Evolutionary conservation across 306 rosid species (phyloP).

Genomic region (Citrullus mucosospermus): DNA sequence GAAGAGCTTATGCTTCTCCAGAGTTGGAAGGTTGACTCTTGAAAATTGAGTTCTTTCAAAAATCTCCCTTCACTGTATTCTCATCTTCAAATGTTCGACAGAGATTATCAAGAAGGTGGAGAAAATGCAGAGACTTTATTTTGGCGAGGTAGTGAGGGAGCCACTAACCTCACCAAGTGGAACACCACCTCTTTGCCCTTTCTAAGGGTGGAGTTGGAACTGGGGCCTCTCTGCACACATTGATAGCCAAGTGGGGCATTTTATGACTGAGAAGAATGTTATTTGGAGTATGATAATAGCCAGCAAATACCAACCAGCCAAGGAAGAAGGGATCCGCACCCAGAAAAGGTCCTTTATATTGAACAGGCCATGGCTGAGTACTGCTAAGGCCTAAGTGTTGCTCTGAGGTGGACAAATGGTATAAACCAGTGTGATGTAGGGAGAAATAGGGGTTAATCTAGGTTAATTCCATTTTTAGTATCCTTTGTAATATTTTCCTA

Average conservation of each 20-base stretch:
- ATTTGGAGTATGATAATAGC: background rate
- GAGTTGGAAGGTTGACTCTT: background rate
- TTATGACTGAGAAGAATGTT: background rate
- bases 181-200: background rate
- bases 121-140: background rate
- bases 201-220: background rate
- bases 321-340: background rate
- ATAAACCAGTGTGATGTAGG: background rate
- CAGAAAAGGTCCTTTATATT: background rate
- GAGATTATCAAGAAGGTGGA: background rate
- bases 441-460: too few species aligned
- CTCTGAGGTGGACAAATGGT: background rate
- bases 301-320: background rate
- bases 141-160: background rate
- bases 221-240: background rate
- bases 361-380: background rate
- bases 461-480: too few species aligned
- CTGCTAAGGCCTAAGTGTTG: background rate
- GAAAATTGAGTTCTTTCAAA: background rate
- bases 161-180: background rate
- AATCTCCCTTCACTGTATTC: background rate
- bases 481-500: too few species aligned
- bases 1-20: background rate
- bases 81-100: background rate
- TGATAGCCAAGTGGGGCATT: background rate